These are phyloP conservation scores for Tylopilus plumbeoviolaceoides DNA, from an alignment of 768 basidiomycete genomes.

Conservation along the genomic window DNA sequence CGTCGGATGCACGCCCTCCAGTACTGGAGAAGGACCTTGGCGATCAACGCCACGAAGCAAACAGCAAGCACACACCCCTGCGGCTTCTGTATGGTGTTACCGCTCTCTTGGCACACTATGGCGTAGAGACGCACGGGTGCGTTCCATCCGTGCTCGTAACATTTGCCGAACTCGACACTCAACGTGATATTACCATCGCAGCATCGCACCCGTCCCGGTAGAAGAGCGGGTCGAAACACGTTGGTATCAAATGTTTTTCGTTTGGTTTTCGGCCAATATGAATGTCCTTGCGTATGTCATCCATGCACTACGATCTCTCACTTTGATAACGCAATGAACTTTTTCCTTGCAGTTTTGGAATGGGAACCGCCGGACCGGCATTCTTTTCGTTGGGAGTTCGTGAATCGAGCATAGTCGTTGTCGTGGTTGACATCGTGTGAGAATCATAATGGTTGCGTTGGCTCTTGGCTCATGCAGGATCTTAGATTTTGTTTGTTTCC, in stretches of 20 bases:
- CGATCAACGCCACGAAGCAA: background rate
- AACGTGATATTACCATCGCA: conserved; percentile 10
- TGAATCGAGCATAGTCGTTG: conserved; percentile 38
- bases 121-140: conserved; percentile 41
- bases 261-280: conserved; percentile 48
- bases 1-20: background rate
- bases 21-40: conserved; percentile 2
- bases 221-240: conserved; percentile 37
- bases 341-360: conserved; percentile 37
- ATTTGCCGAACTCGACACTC: background rate
- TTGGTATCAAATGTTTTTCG: conserved; percentile 46
- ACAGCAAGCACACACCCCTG: background rate
- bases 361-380: conserved; percentile 48
- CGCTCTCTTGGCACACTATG: conserved; percentile 30
- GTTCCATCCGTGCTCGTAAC: background rate
- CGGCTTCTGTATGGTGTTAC: conserved; percentile 23
- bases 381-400: conserved; percentile 44
- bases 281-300: conserved; percentile 39
- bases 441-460: background rate
- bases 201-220: conserved; percentile 37
- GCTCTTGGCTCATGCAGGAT: background rate
- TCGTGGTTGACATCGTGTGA: conserved; percentile 45
- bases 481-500: conserved; percentile 33
- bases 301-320: too few species aligned
- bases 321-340: background rate